phyloP scores from a whole-genome alignment of 1,139 yeast species.

The Yamadazyma blattariae region DNA sequence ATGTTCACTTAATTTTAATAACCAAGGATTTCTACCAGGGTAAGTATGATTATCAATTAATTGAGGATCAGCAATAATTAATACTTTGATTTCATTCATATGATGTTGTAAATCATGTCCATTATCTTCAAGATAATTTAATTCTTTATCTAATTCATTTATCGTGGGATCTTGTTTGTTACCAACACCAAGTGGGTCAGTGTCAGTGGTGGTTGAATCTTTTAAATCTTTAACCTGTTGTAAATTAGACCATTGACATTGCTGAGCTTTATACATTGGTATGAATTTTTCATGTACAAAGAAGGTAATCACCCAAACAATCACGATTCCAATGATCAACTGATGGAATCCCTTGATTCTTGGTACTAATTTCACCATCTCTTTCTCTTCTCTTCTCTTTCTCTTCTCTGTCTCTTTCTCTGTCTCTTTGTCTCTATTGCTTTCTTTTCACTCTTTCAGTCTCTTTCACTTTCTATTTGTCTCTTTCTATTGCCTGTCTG shows the following conservation, averaged over 20 bases:
- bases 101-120: too few species aligned
- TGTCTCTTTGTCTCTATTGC: slow-evolving; percentile 12
- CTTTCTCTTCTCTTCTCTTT: slow-evolving; percentile 10
- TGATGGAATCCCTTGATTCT: slow-evolving; percentile 21
- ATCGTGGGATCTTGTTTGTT: too few species aligned
- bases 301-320: slow-evolving; percentile 32
- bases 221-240: too few species aligned
- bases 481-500: too few species aligned
- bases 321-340: slow-evolving; percentile 22
- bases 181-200: too few species aligned
- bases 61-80: slow-evolving; percentile 47
- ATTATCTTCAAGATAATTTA: too few species aligned
- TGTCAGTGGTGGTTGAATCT: too few species aligned
- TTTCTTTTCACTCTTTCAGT: too few species aligned
- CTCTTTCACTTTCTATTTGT: slow-evolving; percentile 8
- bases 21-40: slow-evolving; percentile 39
- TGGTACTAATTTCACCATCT: not conserved
- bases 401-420: too few species aligned
- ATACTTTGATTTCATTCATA: slow-evolving; percentile 24
- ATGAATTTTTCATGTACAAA: slow-evolving; percentile 31
- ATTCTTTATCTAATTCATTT: too few species aligned
- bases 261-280: slow-evolving; percentile 25
- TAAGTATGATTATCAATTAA: slow-evolving; percentile 48
- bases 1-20: slow-evolving; percentile 41
- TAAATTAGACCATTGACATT: slow-evolving; percentile 29